Evolutionary conservation across 2,329 filamentous ascomycete genomes (phyloP), one percentile per base, ranked within the genome.

Genomic region (Hirsutella thompsonii): DNA sequence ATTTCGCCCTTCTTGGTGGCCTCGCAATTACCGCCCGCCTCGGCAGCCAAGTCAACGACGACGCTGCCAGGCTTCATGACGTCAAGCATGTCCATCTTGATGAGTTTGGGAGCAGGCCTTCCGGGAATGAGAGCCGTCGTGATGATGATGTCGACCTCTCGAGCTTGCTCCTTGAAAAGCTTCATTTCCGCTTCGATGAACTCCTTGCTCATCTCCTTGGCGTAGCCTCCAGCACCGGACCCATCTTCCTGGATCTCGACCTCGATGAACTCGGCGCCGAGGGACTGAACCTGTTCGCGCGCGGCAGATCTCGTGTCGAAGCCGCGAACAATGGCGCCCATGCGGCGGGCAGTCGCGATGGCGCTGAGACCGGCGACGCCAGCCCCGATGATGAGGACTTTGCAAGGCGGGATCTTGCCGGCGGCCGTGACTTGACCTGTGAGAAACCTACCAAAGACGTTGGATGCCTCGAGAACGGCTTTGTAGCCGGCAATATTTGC

Each of bases 401-500:
- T 94, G 57, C 84, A 87, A 4, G 87, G 87, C 1, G 88, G 87
- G 28, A 94, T 92, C 70, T 92, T 79, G 37, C 88, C 88, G 41
- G 88, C 88, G 39, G 88, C 88, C 4, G 88, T 94, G 14, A 89
- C 84, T 58, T 94, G 88, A 21, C 87, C 88, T 11, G 87, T 93
- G 49, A 94, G 63, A 55, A 93, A 94, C 36, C 87, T 78, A 40
- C 87, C 87, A 60, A 93, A 94, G 47, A 83, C 79, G 60, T 94
- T 94, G 13, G 85, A 89, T 1, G 87, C 88, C 59, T 94, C 87
- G 35, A 94, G 67, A 1, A 94, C 85, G 33, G 87, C 88, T 61
- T 93, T 94, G 64, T 94, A 94, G 0, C 88, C 88, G 19, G 87
- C 85, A 63, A 94, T 94, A 52, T 94, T 94, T 45, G 88, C 87